Percentiles rank a stretch among this genome's conserved stretches.
phyloP scores from a whole-genome alignment of 2,329 filamentous ascomycete genomes.

The Xylariaceae sp. region DNA sequence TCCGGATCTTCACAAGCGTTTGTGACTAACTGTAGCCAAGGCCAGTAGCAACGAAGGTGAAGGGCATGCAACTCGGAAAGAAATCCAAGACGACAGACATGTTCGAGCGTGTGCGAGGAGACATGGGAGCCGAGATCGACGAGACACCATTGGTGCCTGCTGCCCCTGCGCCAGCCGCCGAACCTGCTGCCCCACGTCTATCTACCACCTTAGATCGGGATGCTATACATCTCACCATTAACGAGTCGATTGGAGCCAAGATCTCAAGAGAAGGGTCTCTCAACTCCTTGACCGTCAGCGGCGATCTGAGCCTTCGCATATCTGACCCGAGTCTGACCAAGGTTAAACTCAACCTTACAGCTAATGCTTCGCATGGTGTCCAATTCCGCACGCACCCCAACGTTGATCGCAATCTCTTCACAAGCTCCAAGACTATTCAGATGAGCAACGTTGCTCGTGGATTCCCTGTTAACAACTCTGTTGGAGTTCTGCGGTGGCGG shows the following conservation, averaged over 20 bases:
- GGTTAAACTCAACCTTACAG: conserved; percentile 75
- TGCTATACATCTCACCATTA: conserved; percentile 80
- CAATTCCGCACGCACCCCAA: conserved; percentile 96
- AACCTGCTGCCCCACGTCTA: conserved; percentile 50
- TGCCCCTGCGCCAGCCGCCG: conserved; percentile 45
- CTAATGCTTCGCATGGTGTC: conserved; percentile 72
- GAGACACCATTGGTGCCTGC: conserved; percentile 63
- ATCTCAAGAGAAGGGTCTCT: conserved; percentile 82
- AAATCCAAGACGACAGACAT: conserved; percentile 97
- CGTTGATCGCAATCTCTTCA: conserved; percentile 86
- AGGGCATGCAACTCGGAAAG: conserved; percentile 98
- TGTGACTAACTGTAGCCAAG: conserved; percentile 34
- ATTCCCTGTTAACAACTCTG: conserved; percentile 90
- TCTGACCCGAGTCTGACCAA: conserved; percentile 85
- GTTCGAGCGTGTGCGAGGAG: conserved; percentile 90
- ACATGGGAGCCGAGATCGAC: conserved; percentile 82
- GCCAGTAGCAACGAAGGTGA: conserved; percentile 70
- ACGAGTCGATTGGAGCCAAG: conserved; percentile 85
- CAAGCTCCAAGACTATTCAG: conserved; percentile 75
- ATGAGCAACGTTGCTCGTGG: conserved; percentile 82
- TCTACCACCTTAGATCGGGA: conserved; percentile 72
- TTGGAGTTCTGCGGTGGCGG: conserved; percentile 90
- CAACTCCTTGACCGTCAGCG: conserved; percentile 82
- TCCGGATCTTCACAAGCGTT: neutral
- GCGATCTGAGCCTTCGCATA: conserved; percentile 87